These are phyloP conservation scores for Beta lomatogona DNA, from an alignment of 179 eudicot genomes.

Conservation along the genomic window DNA sequence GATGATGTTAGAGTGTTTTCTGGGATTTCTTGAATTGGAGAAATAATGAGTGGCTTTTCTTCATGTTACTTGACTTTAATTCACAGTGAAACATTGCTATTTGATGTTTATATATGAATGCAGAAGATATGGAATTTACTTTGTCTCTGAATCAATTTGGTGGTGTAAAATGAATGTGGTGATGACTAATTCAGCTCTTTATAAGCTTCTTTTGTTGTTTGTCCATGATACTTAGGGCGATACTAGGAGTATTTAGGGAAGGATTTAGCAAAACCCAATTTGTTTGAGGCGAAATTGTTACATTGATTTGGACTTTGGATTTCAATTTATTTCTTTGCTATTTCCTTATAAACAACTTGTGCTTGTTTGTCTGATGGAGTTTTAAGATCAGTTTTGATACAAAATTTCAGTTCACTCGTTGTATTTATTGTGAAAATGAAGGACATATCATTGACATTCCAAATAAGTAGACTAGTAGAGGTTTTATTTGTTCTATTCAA, in stretches of 20 bases:
- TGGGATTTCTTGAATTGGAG: background rate
- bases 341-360: background rate
- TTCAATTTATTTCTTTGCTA: background rate
- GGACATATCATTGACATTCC: too few species aligned
- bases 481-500: background rate
- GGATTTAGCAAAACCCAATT: background rate
- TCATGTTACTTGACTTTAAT: background rate
- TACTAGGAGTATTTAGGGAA: too few species aligned
- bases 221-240: background rate
- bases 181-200: background rate
- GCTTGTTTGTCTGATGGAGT: background rate
- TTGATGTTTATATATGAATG: background rate
- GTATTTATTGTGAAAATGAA: background rate
- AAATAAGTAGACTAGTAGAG: background rate
- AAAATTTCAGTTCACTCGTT: background rate
- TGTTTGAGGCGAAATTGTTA: background rate
- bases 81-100: background rate
- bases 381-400: background rate
- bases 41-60: background rate
- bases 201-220: background rate
- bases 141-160: background rate
- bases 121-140: background rate
- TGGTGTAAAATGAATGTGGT: background rate
- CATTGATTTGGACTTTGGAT: background rate
- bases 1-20: background rate